Evolutionary conservation across 495 filamentous ascomycete genomes (phyloP), one percentile per base, ranked within the genome.

Genomic region (Pyrenopolyporus hunteri): DNA sequence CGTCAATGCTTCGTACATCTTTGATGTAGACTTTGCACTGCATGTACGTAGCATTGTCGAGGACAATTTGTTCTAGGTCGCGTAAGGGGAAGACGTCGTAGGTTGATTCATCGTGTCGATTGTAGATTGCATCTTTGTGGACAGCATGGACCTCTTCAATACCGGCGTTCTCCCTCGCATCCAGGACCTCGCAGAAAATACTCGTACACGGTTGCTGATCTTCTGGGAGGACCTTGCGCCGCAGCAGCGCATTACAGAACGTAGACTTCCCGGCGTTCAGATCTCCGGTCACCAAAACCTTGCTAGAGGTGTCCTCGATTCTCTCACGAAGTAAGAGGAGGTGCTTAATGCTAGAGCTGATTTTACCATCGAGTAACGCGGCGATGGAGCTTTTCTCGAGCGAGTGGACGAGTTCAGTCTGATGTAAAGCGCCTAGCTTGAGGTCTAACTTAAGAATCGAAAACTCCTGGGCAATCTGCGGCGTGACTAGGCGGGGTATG

Each of bases 151-250:
- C 93, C 72, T 98, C 94, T 73, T 98, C 94, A 9, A 97, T 66
- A 3, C 91, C 89, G 37, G 83, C 85, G 64, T 98, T 98, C 67
- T 97, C 92, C 52, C 91, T 82, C 14, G 90, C 88, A 75, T 98
- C 92, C 35, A 98, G 78, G 2, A 98, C 94, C 71, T 98, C 94
- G 70, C 95, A 98, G 76, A 98, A 98, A 51, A 98, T 96, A 73
- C 89, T 94, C 4, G 94, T 98, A 76, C 95, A 98, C n/a, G 94
- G 94, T 67, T 97, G 94, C 71, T 98, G 92, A 63, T 98, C 95
- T 76, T 97, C 94, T 3, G 94, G 94, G 11, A 98, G 78, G 11
- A 98, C 82, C 74, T 97, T 97, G 54, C 92, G 87, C 36, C 94
- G 87, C 31, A 98, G 76, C 17, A 98, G 76, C 7, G 94, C 95